Base-by-base conservation (phyloP, 176 grass and related monocot genomes). In the Panicum miliaceum region DNA sequence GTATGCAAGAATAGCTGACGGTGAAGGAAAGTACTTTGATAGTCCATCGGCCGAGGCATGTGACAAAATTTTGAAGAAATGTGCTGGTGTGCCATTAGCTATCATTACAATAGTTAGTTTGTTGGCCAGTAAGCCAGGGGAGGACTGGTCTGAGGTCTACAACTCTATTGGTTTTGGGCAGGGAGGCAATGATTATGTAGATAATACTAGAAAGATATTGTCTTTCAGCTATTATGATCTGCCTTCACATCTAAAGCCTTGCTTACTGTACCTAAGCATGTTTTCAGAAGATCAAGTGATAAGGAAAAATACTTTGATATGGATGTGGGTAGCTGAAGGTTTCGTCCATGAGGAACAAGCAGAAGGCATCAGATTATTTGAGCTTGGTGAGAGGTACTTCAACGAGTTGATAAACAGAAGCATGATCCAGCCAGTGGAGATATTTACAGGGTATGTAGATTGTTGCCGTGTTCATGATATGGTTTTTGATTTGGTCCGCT, bases 381-480 rank as follows among this genome's bases (percentile, higher is more conserved):
- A 62, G 3, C 23, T 62, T 2, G 59, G 59, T 10, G 26, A 62
- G 25, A 32, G 59, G 23, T 62, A 29, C 25, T 62, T 62, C 22
- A 29, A 29, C 32, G 59, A 62, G n/a, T 14, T 62, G 23, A 27
- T 62, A 29, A 62, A 62, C 4, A 62, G 59, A 62, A 62, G 59
- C 25, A 12, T 62, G 59, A 62, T 62, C 59, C 23, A 29, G 26
- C 59, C 59, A n/a, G n/a, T n/a, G 0, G 25, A 29, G 9, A 29
- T 3, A 10, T 0, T 14, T 26, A 12, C 29, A 2, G 25, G 25
- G 0, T 13, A 29, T 10, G 22, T 27, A 32, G 23, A 62, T 12
- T 1, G 9, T 23, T 78, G 75, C 15, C 38, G 12, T 62, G 40
- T 78, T 25, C 75, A 81, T 68, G 78, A 81, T 81, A 54, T 81